These are phyloP conservation scores for Schizopora paradoxa DNA, from an alignment of 1,284 basidiomycete genomes.

Conservation along the genomic window DNA sequence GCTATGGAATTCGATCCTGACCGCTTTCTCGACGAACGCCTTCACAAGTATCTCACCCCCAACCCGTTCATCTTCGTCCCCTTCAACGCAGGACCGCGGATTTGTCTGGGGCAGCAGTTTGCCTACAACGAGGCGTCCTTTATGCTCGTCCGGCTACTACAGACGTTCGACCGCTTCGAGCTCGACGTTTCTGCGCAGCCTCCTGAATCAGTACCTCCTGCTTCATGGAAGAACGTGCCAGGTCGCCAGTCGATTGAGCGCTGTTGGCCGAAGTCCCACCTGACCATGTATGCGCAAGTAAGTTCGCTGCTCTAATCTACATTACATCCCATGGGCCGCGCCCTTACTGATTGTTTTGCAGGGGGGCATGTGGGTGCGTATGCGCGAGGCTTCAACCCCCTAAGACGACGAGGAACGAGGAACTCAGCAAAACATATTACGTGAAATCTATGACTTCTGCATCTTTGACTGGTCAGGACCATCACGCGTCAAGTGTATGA, in stretches of 20 bases:
- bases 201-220: slow-evolving; percentile 28
- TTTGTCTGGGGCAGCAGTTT: slow-evolving; percentile 28
- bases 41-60: slow-evolving; percentile 18
- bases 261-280: slow-evolving; percentile 31
- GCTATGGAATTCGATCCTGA: slow-evolving; percentile 26
- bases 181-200: slow-evolving; percentile 34
- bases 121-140: slow-evolving; percentile 44
- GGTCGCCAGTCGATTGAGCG: slow-evolving; percentile 35
- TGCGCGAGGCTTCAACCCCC: slow-evolving; percentile 2
- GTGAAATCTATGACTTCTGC: too few species aligned
- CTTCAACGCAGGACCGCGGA: slow-evolving; percentile 21
- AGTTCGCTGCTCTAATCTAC: slow-evolving; percentile 17
- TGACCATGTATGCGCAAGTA: slow-evolving; percentile 39
- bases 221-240: slow-evolving; percentile 27
- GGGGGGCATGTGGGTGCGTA: neutral
- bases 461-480: too few species aligned
- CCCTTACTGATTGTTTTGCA: neutral
- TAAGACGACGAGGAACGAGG: too few species aligned
- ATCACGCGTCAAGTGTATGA: too few species aligned
- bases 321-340: neutral
- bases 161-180: slow-evolving; percentile 32
- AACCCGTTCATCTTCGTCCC: slow-evolving; percentile 27
- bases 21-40: slow-evolving; percentile 23
- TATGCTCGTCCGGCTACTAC: slow-evolving; percentile 39
- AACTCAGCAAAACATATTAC: too few species aligned